Evolutionary conservation across 2,329 filamentous ascomycete genomes (phyloP).

Genomic region (Decorospora gaudefroyi): DNA sequence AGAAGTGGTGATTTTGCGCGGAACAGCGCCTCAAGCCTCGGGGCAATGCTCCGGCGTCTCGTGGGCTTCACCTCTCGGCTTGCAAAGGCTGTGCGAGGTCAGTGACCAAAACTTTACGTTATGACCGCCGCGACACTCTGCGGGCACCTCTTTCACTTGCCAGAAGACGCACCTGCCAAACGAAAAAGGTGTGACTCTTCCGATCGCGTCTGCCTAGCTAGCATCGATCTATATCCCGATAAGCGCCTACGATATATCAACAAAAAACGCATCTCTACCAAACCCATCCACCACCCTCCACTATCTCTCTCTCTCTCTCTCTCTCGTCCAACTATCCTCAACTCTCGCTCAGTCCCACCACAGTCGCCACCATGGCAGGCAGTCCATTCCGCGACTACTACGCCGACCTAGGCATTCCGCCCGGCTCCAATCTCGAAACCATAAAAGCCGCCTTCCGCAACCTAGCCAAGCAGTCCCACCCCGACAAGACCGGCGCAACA

Average conservation of each 20-base stretch:
- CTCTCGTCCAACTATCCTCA: background rate
- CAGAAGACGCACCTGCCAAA: background rate
- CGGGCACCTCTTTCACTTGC: background rate
- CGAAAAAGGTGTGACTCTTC: background rate
- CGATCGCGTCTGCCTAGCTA: constrained; percentile 2
- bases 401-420: constrained; percentile 75
- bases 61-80: background rate
- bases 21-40: background rate
- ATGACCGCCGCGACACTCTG: background rate
- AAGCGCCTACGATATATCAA: too few relatives aligned
- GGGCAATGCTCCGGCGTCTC: background rate
- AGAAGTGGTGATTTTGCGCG: background rate
- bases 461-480: constrained; percentile 91
- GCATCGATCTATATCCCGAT: background rate
- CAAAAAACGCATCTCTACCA: background rate
- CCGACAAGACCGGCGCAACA: constrained; percentile 80
- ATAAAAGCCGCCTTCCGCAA: constrained; percentile 98
- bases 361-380: constrained; percentile 11
- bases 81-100: background rate
- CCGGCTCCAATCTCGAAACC: constrained; percentile 73
- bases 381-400: constrained; percentile 71
- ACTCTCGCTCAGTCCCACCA: background rate
- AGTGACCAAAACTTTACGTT: background rate
- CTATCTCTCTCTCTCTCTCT: background rate
- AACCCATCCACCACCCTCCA: background rate